phyloP scores from a whole-genome alignment of 176 grass and related monocot species.

The Sorghum bicolor region DNA sequence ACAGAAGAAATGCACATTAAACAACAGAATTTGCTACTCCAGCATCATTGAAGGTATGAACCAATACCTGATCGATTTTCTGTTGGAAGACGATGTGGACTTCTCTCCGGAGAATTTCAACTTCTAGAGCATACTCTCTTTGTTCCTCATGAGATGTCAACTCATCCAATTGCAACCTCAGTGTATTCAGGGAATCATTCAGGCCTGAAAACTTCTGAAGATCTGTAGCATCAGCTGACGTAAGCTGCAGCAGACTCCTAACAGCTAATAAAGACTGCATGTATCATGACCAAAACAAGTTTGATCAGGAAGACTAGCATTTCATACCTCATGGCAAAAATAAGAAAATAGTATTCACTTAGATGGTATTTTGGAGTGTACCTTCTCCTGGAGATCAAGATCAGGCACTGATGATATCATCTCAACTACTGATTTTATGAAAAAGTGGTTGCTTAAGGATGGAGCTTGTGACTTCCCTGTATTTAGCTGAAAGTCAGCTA shows the following conservation, averaged over 20 bases:
- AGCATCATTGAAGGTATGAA: background rate
- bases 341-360: background rate
- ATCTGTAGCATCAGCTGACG: constrained; percentile 34
- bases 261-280: constrained; percentile 49
- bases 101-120: background rate
- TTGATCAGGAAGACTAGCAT: background rate
- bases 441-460: constrained; percentile 19
- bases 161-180: constrained; percentile 39
- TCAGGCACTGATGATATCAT: constrained; percentile 40
- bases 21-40: background rate
- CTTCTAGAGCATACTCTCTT: constrained; percentile 16
- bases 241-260: constrained; percentile 51
- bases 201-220: constrained; percentile 43
- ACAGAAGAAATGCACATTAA: background rate
- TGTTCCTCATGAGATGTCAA: background rate
- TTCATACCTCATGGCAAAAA: background rate
- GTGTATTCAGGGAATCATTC: constrained; percentile 33
- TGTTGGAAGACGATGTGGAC: background rate
- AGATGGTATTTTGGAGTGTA: background rate
- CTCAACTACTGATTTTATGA: constrained; percentile 57
- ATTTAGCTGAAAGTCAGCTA: constrained; percentile 52
- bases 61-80: background rate
- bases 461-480: constrained; percentile 16
- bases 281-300: background rate
- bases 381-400: constrained; percentile 75